phyloP scores from a whole-genome alignment of 768 basidiomycete genomes.

The Holtermanniella nyarrowii region DNA sequence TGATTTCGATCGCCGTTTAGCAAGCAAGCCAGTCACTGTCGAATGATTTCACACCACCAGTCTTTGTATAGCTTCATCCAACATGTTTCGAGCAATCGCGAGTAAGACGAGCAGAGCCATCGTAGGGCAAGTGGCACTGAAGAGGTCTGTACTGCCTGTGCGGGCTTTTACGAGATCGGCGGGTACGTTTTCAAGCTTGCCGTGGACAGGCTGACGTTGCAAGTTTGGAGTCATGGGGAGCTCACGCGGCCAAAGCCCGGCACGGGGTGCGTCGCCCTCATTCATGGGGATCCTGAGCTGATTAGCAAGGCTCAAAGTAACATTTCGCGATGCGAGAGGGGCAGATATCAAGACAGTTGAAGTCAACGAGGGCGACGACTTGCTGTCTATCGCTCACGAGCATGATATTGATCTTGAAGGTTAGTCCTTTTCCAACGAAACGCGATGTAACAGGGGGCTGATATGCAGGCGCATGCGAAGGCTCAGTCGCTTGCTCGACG shows the following conservation, averaged over 20 bases:
- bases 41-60: neutral
- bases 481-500: conserved; percentile 92
- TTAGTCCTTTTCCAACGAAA: conserved; percentile 37
- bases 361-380: conserved; percentile 86
- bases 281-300: neutral
- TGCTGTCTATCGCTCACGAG: conserved; percentile 83
- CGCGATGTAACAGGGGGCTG: neutral
- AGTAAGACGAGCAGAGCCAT: neutral
- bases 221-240: conserved; percentile 45
- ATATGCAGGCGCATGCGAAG: conserved; percentile 79
- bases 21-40: too few species aligned
- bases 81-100: neutral
- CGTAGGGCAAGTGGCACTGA: neutral
- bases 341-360: conserved; percentile 74
- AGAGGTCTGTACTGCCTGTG: neutral
- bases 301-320: conserved; percentile 61
- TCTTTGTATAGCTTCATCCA: neutral
- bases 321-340: conserved; percentile 84
- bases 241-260: conserved; percentile 57
- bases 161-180: neutral
- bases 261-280: conserved; percentile 49
- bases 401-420: conserved; percentile 94
- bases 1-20: neutral
- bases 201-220: too few species aligned
- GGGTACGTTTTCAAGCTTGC: too few species aligned